Base-by-base conservation (phyloP, 1,284 basidiomycete species). In the Marasmius sp. region DNA sequence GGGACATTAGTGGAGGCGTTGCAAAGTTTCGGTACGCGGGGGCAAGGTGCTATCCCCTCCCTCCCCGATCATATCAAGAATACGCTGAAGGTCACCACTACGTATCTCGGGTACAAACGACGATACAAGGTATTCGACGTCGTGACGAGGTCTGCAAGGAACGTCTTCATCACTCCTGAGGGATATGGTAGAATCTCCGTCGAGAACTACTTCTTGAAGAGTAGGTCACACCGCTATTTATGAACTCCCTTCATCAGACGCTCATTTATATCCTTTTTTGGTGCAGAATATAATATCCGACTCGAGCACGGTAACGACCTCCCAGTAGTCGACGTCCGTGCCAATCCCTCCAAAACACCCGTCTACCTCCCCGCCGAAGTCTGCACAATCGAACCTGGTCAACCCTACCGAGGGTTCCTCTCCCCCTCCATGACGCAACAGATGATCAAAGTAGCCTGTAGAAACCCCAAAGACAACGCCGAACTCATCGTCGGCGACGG, bases 381-480 rank as follows among this genome's bases (percentile, higher is more conserved):
- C 1, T 92, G 90, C 75, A 75, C 82, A 14, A 88, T 92, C 55
- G 70, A 79, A 7, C 72, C 80, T 0, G 83, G 85, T 8, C 83
- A 84, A 60, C 74, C 84, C 0, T 87, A 81, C 67, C 73, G 77
- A 33, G 85, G 82, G 7, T 82, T 78, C 61, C 81, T 90, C 3
- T 77, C 73, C 61, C 79, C 79, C 8, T 75, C 71, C 5, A 84
- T 88, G 65, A 89, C 87, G 0, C 75, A 81, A 0, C 69, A 76
- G 14, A 91, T 92, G 89, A 86, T 91, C 62, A 75, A 74, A 37
- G 75, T 77, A 53, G 88, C 89, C 0, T 85, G 85, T 71, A 85
- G 86, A 34, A 77, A 76, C 0, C 90, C 89, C 0, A 73, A 70
- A 0, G 69, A 79, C 61, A 92, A 91, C 65, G 86, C 85, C 0